These are phyloP conservation scores for Brasilioporus rufonigricans DNA, from an alignment of 768 basidiomycete species.

Conservation along the genomic window DNA sequence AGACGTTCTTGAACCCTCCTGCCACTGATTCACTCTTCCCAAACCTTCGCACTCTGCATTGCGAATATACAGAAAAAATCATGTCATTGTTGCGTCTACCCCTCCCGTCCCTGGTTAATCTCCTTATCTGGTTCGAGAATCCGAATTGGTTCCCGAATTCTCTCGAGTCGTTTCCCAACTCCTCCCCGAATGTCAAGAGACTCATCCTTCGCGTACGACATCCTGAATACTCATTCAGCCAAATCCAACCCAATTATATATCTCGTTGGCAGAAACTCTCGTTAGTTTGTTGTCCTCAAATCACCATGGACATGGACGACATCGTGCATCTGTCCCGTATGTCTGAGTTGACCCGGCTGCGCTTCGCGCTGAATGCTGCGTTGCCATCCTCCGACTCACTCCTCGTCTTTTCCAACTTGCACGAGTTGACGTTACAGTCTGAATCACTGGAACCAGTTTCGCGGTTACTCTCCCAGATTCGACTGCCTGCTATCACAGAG, in stretches of 20 bases:
- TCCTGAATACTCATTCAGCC: too few species aligned
- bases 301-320: background rate
- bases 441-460: background rate
- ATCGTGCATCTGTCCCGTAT: constrained; percentile 3
- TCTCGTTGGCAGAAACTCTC: background rate
- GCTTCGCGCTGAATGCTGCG: background rate
- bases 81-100: too few species aligned
- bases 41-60: too few species aligned
- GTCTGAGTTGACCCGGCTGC: background rate
- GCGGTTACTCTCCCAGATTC: background rate
- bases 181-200: background rate
- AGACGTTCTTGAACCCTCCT: background rate
- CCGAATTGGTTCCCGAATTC: too few species aligned
- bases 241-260: background rate
- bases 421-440: background rate
- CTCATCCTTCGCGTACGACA: background rate
- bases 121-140: background rate
- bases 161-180: background rate
- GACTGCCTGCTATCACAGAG: background rate
- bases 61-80: too few species aligned
- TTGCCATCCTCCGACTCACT: background rate
- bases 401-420: background rate
- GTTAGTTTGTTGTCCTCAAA: background rate
- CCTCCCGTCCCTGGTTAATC: too few species aligned
- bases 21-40: background rate